A percentile compares a stretch with the other conserved stretches of the same genome.
Evolutionary conservation across 2,329 filamentous ascomycete species (phyloP).

Genomic region (Ophiostoma piceae): DNA sequence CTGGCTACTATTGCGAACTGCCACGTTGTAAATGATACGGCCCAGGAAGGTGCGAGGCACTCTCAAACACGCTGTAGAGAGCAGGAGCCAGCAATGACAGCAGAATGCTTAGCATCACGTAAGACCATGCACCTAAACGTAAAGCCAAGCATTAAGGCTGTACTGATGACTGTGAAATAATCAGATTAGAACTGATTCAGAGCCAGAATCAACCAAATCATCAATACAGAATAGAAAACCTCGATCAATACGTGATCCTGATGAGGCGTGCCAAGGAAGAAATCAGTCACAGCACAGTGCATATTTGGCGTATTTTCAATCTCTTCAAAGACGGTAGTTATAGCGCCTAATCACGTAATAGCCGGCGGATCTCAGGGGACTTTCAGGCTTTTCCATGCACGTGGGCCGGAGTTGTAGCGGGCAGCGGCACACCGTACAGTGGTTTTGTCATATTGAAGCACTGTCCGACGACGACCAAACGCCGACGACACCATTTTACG

Average conservation of each 20-base stretch:
- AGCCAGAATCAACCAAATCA: not conserved
- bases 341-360: not conserved
- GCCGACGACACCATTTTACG: conserved; percentile 5
- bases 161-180: not conserved
- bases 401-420: not conserved
- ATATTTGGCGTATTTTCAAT: not conserved
- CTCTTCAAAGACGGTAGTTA: not conserved
- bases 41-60: not conserved
- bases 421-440: not conserved
- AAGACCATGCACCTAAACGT: not conserved
- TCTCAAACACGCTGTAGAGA: not conserved
- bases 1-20: not conserved
- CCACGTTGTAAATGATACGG: not conserved
- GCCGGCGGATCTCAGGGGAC: not conserved
- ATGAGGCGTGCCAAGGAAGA: not conserved
- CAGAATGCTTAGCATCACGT: conserved; percentile 5
- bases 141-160: conserved; percentile 3
- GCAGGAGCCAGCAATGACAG: not conserved
- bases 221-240: not conserved
- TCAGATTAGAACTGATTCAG: not conserved
- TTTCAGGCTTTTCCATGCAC: not conserved
- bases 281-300: conserved; percentile 1
- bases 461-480: not conserved
- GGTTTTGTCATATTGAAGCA: not conserved
- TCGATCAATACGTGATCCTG: conserved; percentile 10